A percentile compares a stretch with the other conserved stretches of the same genome.
Conservation (phyloP, 768 basidiomycete genomes). For the Xerocomus potaroensis region DNA sequence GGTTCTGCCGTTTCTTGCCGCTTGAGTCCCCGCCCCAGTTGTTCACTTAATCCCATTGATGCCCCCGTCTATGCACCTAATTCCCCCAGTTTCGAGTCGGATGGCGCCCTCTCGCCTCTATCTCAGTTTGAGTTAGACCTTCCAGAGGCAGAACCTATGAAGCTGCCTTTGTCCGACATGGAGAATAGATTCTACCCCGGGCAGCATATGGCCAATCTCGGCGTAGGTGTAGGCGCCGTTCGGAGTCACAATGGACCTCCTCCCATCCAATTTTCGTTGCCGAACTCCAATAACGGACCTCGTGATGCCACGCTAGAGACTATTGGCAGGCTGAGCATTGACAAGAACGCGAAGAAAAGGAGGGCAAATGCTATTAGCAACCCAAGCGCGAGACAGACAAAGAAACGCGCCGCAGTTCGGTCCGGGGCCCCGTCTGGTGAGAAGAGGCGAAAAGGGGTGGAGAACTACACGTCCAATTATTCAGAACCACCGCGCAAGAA, state of each 20-base stretch:
- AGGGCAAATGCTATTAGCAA: background rate
- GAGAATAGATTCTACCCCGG: slow-evolving; percentile 17
- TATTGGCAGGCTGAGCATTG: background rate
- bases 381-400: slow-evolving; percentile 1
- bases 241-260: background rate
- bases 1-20: background rate
- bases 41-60: background rate
- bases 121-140: slow-evolving; percentile 24
- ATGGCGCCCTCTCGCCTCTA: slow-evolving; percentile 15
- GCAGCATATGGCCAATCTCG: background rate
- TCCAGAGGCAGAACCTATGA: slow-evolving; percentile 17
- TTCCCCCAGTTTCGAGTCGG: background rate
- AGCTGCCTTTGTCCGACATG: slow-evolving; percentile 19
- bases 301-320: background rate
- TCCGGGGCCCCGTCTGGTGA: background rate
- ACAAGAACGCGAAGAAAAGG: slow-evolving; percentile 10
- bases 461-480: background rate
- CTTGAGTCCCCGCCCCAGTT: background rate
- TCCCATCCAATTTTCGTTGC: background rate
- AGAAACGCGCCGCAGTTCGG: slow-evolving; percentile 5
- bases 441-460: slow-evolving; percentile 2
- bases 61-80: background rate
- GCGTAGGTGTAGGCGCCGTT: background rate
- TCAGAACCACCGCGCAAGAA: slow-evolving; percentile 22
- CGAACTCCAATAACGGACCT: background rate